Evolutionary conservation across 1,284 basidiomycete genomes (phyloP), one percentile per base, ranked within the genome.

Genomic region (Porogramme epimiltina): DNA sequence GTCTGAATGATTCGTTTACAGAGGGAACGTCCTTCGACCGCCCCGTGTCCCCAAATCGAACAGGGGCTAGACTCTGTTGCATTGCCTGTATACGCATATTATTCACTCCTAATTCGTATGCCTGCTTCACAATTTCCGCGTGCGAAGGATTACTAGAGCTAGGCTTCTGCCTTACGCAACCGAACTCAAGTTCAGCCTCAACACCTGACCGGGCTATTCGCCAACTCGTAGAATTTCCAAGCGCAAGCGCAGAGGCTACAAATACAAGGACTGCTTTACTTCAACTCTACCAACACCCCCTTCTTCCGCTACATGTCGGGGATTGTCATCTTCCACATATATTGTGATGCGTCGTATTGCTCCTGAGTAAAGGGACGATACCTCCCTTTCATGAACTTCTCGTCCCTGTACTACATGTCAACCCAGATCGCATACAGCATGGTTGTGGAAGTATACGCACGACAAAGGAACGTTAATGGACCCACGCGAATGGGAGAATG

Each of bases 401-500:
- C 73, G 15, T 55, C 49, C 31, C 72, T 74, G 49, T 34, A 19
- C 16, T 22, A 28, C 1, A 8, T 6, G 8, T 31, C 28, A 31
- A 13, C 28, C n/a, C n/a, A n/a, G 13, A 31, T 6, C 28, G 6
- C 8, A 31, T 31, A 6, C 6, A 13, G 28, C 28, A 8, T 8
- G 28, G 28, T 8, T 13, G 28, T 8, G 8, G 40, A 38, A 33
- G n/a, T 28, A 22, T 11, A 52, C 71, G 39, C 57, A 72, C 73
- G 55, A 58, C 18, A 57, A 55, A 1, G 80, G 78, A 5, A 75
- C 68, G 44, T 75, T 69, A 19, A 78, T 58, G 16, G 66, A 72
- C 22, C 71, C 67, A 15, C 79, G 73, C 39, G 65, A 53, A 58
- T 82, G 76, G 2, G 73, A 73, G 64, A 81, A 81, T 31, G 65